Base-by-base conservation (phyloP, 1,139 yeast species). In the Arxiozyma heterogenica region DNA sequence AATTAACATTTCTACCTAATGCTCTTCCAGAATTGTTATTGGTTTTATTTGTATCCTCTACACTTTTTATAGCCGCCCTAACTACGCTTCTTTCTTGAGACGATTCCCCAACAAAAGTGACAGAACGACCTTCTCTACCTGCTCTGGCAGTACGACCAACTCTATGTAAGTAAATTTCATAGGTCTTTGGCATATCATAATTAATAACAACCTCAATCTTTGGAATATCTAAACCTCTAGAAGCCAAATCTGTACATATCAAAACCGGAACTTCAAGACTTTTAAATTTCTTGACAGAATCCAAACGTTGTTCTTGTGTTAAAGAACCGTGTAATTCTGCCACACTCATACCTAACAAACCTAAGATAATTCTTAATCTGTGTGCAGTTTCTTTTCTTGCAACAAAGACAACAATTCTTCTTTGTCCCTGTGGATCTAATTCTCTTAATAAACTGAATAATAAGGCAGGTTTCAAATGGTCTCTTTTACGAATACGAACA, bases 111-210 rank as follows among this genome's bases (percentile, higher is more conserved):
- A 94, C 98, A 69, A 93, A 83, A 4, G 98, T 84, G 49, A 93
- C 85, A 49, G 97, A 86, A 55, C 80, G 80, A 78, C 99, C 99
- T 54, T 87, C 89, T 71, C 98, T 81, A 43, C 98, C 98, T 53
- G 97, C 99, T 80, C 99, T 88, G 12, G 98, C 99, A 54, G 98
- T 93, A 79, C 99, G 87, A 73, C 98, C 98, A 58, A 94, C 97
- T 76, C 99, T 85, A 73, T 93, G 98, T 68, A 93, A 76, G 70
- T 93, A 94, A 45, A 90, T 80, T 61, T 93, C 98, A 65, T 86
- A 84, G 25, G 86, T 77, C 68, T 89, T 88, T 52, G 98, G 98
- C 95, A 94, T 89, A 67, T 94, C 98, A 70, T 79, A 94, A 71
- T 93, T 93, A 65, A 93, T 79, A 53, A 93, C 98, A 57, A 86